Evolutionary conservation across 805 yeast genomes (phyloP), one percentile per base, ranked within the genome.

Genomic region (Blastobotrys americana): DNA sequence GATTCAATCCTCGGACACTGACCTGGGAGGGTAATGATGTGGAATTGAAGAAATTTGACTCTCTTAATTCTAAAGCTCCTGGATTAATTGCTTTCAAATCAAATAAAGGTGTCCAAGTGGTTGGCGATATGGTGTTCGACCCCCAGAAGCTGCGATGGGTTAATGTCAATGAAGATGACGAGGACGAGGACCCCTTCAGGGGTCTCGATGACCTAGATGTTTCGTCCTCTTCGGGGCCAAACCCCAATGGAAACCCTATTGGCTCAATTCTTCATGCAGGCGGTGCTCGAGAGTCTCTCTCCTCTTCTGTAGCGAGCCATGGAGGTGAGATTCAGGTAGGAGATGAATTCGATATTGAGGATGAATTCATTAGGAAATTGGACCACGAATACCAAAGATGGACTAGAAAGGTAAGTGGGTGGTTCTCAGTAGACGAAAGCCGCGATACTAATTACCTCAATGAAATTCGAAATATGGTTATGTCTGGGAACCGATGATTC

Each of bases 1-100:
- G 65, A 39, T 81, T 68, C 54, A 78, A 81, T 51, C 72, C 80
- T 1, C 60, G 60, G 13, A 65, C 69, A 39, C 67, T 67, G 51
- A 64, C 66, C 37, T 81, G 86, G 87, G 80, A 76, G 53, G 85
- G 85, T 3, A 80, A 80, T 53, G 82, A 80, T 34, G 71, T 68
- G 23, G 84, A 78, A 18, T 59, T 78, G 39, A 53, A 68, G 27
- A 66, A 70, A 34, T 80, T 80, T 56, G 82, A 80, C 34, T 38
- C 49, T 2, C 39, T 57, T 31, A 48, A 55, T 3, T 47, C 47
- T 46, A 49, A 50, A 40, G 49, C 55, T 19, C 63, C 67, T 4
- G 68, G 63, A 9, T 58, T 65, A 15, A 58, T 63, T 34, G 64
- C 69, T 2, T 53, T 61, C 37, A 63, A 56, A 10, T 53, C 68